phyloP scores from a whole-genome alignment of 345 rosid species.

The Salix koriyanagi region DNA sequence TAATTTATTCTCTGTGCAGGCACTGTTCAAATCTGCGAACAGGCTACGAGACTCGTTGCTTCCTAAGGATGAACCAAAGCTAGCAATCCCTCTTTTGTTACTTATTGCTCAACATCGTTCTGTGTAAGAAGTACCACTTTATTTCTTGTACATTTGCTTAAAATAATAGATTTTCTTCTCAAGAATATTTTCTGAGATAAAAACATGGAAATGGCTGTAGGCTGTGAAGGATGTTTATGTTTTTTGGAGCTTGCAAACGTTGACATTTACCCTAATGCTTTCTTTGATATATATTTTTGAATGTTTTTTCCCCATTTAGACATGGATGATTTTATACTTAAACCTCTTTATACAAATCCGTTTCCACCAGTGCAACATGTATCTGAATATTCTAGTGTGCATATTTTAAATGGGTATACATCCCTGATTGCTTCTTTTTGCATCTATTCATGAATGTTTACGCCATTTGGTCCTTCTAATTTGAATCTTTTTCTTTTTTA shows the following conservation, averaged over 20 bases:
- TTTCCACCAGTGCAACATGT: not conserved
- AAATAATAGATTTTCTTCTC: not conserved
- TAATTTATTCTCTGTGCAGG: conserved; percentile 44
- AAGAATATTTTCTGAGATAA: not conserved
- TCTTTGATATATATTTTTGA: not conserved
- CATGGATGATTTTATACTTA: not conserved
- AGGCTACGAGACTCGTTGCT: conserved; percentile 89
- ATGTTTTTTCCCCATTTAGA: not conserved
- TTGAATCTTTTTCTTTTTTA: not conserved
- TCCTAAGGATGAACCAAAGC: conserved; percentile 88
- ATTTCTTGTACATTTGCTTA: not conserved
- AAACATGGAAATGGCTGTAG: not conserved
- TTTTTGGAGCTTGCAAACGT: not conserved
- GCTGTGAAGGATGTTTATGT: not conserved
- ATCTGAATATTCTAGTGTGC: not conserved
- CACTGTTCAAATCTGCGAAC: conserved; percentile 84
- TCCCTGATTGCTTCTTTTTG: not conserved
- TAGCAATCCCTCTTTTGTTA: conserved; percentile 83
- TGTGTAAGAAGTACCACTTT: conserved; percentile 51
- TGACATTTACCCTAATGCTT: not conserved
- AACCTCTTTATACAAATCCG: not conserved
- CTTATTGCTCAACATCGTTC: conserved; percentile 97
- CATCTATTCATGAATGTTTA: not conserved
- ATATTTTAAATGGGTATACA: not conserved
- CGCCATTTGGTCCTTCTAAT: not conserved